These are phyloP conservation scores for Daldinia sp. DNA, from an alignment of 2,329 filamentous ascomycete genomes.

Conservation along the genomic window DNA sequence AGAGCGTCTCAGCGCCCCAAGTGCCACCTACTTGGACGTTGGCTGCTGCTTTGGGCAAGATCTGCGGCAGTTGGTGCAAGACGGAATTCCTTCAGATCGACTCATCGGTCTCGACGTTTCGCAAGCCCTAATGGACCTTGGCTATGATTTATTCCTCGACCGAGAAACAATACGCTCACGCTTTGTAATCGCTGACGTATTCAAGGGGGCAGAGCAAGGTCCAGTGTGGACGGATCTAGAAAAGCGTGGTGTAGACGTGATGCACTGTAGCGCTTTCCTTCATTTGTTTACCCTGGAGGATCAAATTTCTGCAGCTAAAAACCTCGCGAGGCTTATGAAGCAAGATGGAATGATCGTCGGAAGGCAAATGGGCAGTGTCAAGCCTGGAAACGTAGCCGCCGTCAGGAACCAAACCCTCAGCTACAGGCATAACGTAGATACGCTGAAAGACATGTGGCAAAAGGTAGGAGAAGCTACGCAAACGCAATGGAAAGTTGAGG, in stretches of 20 bases:
- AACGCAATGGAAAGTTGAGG: conserved; percentile 36
- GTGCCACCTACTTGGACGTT: conserved; percentile 40
- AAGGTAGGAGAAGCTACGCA: conserved; percentile 26
- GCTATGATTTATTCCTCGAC: conserved; percentile 44
- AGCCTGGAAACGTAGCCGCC: conserved; percentile 30
- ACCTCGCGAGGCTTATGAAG: conserved; percentile 31
- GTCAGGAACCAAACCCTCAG: conserved; percentile 25
- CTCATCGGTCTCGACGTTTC: conserved; percentile 40
- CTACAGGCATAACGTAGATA: conserved; percentile 31
- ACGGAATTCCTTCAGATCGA: conserved; percentile 37
- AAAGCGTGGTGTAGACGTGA: conserved; percentile 33
- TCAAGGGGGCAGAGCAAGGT: conserved; percentile 23
- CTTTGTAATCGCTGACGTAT: conserved; percentile 39
- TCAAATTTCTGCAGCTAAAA: conserved; percentile 32
- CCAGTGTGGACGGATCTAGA: conserved; percentile 29
- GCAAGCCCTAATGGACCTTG: conserved; percentile 36
- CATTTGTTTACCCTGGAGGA: conserved; percentile 40
- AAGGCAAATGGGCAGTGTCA: conserved; percentile 31
- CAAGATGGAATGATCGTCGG: conserved; percentile 34
- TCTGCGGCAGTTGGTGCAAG: conserved; percentile 39
- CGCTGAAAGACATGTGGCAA: conserved; percentile 28
- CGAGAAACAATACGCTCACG: conserved; percentile 27
- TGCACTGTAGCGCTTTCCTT: conserved; percentile 42
- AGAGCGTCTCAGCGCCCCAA: conserved; percentile 16
- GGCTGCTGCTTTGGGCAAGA: conserved; percentile 46